Conservation (phyloP, 1,139 yeast species). For the Maudiozyma humilis region DNA sequence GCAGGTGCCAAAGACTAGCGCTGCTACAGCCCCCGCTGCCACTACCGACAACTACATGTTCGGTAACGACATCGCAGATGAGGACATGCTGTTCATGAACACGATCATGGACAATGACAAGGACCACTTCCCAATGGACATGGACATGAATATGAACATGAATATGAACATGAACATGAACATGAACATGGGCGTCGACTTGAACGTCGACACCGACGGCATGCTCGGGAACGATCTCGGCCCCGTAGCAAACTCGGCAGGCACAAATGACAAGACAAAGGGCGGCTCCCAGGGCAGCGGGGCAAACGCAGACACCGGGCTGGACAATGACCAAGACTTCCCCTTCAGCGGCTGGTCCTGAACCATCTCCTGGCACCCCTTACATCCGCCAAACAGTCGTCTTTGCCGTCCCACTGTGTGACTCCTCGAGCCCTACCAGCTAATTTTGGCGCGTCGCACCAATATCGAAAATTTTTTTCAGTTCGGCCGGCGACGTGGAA, state of each 20-base stretch:
- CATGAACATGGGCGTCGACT: slow-evolving; percentile 1
- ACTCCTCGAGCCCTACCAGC: too few species aligned
- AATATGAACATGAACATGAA: slow-evolving; percentile 1
- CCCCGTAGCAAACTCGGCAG: too few species aligned
- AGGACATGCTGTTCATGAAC: slow-evolving; percentile 10
- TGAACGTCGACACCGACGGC: slow-evolving; percentile 1
- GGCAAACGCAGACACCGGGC: not conserved
- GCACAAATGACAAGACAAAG: not conserved
- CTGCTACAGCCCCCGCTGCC: not conserved
- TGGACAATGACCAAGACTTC: slow-evolving; percentile 2
- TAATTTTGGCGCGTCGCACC: too few species aligned
- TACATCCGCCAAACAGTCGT: too few species aligned
- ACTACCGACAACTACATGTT: slow-evolving; percentile 3
- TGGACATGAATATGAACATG: slow-evolving; percentile 4
- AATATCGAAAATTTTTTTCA: too few species aligned
- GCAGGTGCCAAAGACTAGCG: not conserved
- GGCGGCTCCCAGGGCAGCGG: too few species aligned
- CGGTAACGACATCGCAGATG: slow-evolving; percentile 6
- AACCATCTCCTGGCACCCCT: not conserved
- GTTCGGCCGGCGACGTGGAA: too few species aligned
- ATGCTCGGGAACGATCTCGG: not conserved
- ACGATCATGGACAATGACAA: slow-evolving; percentile 7
- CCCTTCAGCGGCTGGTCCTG: slow-evolving; percentile 5
- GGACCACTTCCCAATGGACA: slow-evolving; percentile 6
- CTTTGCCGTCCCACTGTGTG: too few species aligned